Conservation (phyloP, 2,329 filamentous ascomycete genomes). For the Chrysosporium queenslandicum region DNA sequence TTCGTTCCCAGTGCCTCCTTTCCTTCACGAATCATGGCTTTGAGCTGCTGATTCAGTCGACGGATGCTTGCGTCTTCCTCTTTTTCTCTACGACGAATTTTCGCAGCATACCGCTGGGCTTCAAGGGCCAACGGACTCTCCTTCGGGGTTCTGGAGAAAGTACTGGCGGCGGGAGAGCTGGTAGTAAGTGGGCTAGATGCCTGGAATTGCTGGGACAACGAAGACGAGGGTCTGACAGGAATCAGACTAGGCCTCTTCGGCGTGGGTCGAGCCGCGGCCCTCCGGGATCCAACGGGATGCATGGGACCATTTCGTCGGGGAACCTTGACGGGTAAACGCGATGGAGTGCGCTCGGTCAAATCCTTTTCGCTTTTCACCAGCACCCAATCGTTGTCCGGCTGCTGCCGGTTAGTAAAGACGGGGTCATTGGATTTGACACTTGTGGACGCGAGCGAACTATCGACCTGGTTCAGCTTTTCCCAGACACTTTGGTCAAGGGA, state of each 20-base stretch:
- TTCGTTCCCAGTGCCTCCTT: conserved; percentile 72
- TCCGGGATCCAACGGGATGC: conserved; percentile 12
- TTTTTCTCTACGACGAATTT: conserved; percentile 60
- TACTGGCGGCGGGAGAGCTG: conserved; percentile 21
- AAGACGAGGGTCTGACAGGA: conserved; percentile 12
- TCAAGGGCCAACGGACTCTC: conserved; percentile 41
- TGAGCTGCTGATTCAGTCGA: conserved; percentile 66
- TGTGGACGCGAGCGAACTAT: conserved; percentile 15
- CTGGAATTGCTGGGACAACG: conserved; percentile 1
- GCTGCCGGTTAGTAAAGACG: neutral
- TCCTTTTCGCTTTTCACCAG: conserved; percentile 41
- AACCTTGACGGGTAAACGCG: conserved; percentile 15
- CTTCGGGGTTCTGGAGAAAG: conserved; percentile 23
- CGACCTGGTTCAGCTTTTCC: conserved; percentile 23
- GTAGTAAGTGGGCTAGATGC: conserved; percentile 7
- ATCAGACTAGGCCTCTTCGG: conserved; percentile 17
- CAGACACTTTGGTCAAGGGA: conserved; percentile 23
- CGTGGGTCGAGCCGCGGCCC: conserved; percentile 6
- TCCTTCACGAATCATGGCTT: conserved; percentile 81
- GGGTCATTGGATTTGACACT: neutral
- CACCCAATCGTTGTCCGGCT: conserved; percentile 46
- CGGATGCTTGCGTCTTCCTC: conserved; percentile 71
- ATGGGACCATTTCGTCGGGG: conserved; percentile 11
- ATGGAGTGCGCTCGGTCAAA: conserved; percentile 16
- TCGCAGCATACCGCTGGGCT: conserved; percentile 62